Percentiles rank a stretch among this genome's conserved stretches.
Conservation (phyloP, 2,329 filamentous ascomycete species). For the Xenoacremonium recifei region DNA sequence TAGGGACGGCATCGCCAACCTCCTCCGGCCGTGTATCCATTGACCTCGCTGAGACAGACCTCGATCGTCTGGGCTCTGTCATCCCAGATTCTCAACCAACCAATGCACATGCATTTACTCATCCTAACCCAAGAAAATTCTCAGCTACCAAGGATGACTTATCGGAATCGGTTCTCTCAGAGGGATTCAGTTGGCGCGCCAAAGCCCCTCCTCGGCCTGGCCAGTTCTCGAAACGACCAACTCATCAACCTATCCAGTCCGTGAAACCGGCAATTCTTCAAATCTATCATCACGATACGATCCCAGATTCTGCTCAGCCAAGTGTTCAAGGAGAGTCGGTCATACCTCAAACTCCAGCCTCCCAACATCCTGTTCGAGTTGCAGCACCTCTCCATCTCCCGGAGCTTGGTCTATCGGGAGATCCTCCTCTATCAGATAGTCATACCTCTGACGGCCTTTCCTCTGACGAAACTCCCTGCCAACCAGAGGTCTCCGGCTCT, state of each 20-base stretch:
- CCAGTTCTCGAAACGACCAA: slow-evolving; percentile 19
- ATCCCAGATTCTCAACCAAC: slow-evolving; percentile 12
- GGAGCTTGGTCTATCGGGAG: slow-evolving; percentile 12
- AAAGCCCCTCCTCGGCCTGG: slow-evolving; percentile 18
- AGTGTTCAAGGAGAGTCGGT: background rate
- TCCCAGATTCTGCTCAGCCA: background rate
- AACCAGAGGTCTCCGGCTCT: background rate
- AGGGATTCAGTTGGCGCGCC: slow-evolving; percentile 20
- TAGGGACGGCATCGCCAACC: too few relatives aligned
- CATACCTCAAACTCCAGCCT: too few relatives aligned
- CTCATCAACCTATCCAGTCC: slow-evolving; percentile 7
- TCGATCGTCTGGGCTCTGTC: slow-evolving; percentile 6
- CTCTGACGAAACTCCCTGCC: background rate
- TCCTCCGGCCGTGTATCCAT: too few relatives aligned
- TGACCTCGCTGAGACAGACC: slow-evolving; percentile 11
- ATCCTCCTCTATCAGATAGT: too few relatives aligned
- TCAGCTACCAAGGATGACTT: slow-evolving; percentile 16
- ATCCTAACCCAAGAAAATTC: slow-evolving; percentile 10
- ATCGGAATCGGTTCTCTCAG: slow-evolving; percentile 18
- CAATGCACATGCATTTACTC: background rate
- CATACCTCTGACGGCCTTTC: too few relatives aligned
- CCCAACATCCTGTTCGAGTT: too few relatives aligned
- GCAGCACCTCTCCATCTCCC: slow-evolving; percentile 14
- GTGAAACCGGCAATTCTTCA: too few relatives aligned
- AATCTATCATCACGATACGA: too few relatives aligned